Evolutionary conservation across 2,329 filamentous ascomycete species (phyloP), one percentile per base, ranked within the genome.

Genomic region (Ascochyta pisi): DNA sequence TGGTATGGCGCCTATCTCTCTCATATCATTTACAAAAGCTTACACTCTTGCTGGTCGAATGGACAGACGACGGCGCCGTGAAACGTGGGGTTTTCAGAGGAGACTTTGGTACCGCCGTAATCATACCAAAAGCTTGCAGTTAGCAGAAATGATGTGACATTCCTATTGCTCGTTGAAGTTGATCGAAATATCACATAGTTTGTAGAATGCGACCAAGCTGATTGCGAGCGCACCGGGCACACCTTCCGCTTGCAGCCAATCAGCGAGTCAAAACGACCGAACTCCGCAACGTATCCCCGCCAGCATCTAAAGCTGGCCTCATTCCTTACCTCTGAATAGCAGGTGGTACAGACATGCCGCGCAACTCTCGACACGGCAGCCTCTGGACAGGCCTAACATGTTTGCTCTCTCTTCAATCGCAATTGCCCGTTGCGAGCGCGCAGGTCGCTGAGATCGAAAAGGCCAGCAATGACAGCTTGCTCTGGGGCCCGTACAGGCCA

Each of bases 401-500:
- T 39, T 44, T 68, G 19, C 53, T 70, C 9, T 44, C 65, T 8
- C 48, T 67, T 27, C 67, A 69, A 64, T 67, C 65, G 54, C 60
- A 69, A 22, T 41, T 67, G 35, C 57, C 45, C 6, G 15, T 19
- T 7, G 64, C 61, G 7, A 56, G 56, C 37, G 71, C 73, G 58
- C 72, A 74, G 63, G 69, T 70, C 57, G 68, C 70, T 19, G 72
- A 74, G 26, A 72, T 76, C 12, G 70, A 75, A 40, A 78, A 77
- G 68, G 79, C 81, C 23, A 84, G 81, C 65, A 96, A 98, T 76
- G 84, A 96, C 70, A 94, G 89, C 70, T 82, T 99, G 66, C 83
- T 98, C 80, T 99, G 95, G 95, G 95, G 95, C 0, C 92, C 95
- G 1, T 99, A 98, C 79, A 86, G 91, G 65, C 90, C 94, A 0